Base-by-base conservation (phyloP, 2,329 filamentous ascomycete species). In the Hypoxylon sp. region DNA sequence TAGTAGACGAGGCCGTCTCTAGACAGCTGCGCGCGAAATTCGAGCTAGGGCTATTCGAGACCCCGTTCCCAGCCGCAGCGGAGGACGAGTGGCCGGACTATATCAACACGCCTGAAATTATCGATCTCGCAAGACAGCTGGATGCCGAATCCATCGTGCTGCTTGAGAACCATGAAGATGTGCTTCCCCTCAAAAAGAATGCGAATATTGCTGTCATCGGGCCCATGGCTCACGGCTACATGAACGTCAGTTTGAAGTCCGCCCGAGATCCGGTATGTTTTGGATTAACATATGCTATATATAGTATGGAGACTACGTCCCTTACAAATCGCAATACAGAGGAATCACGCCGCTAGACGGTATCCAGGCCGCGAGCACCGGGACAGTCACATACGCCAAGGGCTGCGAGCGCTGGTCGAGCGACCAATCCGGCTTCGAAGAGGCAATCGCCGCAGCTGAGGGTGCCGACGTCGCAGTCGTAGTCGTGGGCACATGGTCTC, bases 191-290 rank as follows among this genome's bases (percentile, higher is more conserved):
- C 47, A 83, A 82, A 65, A 91, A 89, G 72, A 81, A 85, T 6
- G 88, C 88, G n/a, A 87, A 85, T 15, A 82, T 92, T 60, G 89
- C 89, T 4, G 87, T 93, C 15, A 91, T 93, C 70, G 91, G 91
- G 0, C 90, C 90, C 1, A 92, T 93, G 87, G 90, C 88, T 1
- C 85, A 90, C 68, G 88, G 86, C 0, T 90, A 83, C 67, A 87
- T 91, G 82, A 91, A 91, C 70, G 86, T 88, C 69, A 77, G 84
- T 79, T 24, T 28, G 6, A 7, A 6, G n/a, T 4, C 4, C 7
- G 17, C 19, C 69, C 65, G 30, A 58, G 73, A 32, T 63, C 71
- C 39, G 69, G 72, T 10, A 70, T 72, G 58, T 72, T 75, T 34
- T 60, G 71, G 17, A 62, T 46, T 54, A 55, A 68, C 5, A n/a